phyloP scores from a whole-genome alignment of 2,329 filamentous ascomycete species.

The Rhynchosporium agropyri region DNA sequence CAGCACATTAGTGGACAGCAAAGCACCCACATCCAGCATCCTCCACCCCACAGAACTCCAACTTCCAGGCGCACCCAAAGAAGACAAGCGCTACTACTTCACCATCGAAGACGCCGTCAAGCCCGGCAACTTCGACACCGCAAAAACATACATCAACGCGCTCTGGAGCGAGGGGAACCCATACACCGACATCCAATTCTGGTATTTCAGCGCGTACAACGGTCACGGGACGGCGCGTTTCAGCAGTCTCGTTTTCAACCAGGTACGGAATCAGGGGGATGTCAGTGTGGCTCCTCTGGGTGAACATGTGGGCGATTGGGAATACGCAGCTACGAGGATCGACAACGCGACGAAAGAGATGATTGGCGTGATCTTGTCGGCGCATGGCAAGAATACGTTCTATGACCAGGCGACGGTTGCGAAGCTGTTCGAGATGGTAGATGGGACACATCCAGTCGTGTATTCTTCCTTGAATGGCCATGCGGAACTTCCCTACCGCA shows the following conservation, averaged over 20 bases:
- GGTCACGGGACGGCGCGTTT: slow-evolving; percentile 31
- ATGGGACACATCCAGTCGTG: slow-evolving; percentile 30
- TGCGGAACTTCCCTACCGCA: slow-evolving; percentile 29
- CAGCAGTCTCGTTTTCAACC: slow-evolving; percentile 24
- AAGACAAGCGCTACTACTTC: slow-evolving; percentile 32
- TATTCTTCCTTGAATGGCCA: slow-evolving; percentile 35
- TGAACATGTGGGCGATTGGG: slow-evolving; percentile 34
- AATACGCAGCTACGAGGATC: slow-evolving; percentile 30
- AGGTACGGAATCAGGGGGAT: slow-evolving; percentile 25
- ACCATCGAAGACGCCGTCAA: slow-evolving; percentile 29
- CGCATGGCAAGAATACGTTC: slow-evolving; percentile 31
- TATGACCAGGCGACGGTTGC: slow-evolving; percentile 23
- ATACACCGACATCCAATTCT: slow-evolving; percentile 36
- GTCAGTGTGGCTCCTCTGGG: slow-evolving; percentile 32
- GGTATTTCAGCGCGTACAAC: slow-evolving; percentile 34
- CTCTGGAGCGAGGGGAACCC: slow-evolving; percentile 26
- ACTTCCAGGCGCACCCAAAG: slow-evolving; percentile 29
- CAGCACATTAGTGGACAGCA: slow-evolving; percentile 29
- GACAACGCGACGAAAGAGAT: slow-evolving; percentile 33
- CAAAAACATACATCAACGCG: slow-evolving; percentile 33
- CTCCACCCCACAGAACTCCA: slow-evolving; percentile 28
- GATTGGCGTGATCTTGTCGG: slow-evolving; percentile 29
- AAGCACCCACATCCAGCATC: slow-evolving; percentile 22
- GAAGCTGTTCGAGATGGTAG: slow-evolving; percentile 25
- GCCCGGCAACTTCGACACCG: slow-evolving; percentile 27